phyloP scores from a whole-genome alignment of 2,329 filamentous ascomycete genomes.

The Ophiostoma sp. region DNA sequence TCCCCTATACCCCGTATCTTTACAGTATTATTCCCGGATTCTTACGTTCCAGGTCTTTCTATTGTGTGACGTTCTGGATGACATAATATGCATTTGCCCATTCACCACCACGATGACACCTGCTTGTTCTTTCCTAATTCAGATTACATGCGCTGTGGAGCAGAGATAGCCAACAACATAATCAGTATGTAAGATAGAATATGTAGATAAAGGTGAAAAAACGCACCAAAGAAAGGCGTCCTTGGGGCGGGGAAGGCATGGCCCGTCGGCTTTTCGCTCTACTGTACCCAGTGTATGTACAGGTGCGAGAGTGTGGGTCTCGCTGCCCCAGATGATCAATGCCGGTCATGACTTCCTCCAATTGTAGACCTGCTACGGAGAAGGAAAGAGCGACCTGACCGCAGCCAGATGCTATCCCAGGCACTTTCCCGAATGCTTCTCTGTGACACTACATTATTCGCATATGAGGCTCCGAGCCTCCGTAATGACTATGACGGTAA shows the following conservation, averaged over 20 bases:
- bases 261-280: background rate
- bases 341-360: conserved; percentile 23
- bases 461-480: too few species aligned
- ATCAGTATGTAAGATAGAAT: background rate
- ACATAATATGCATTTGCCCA: background rate
- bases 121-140: conserved; percentile 1
- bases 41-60: background rate
- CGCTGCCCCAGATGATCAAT: conserved; percentile 15
- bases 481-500: background rate
- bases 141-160: background rate
- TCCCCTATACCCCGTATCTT: background rate
- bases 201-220: background rate
- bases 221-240: conserved; percentile 9
- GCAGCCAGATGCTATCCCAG: background rate
- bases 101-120: background rate
- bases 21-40: background rate
- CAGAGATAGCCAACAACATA: background rate
- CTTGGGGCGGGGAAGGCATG: conserved; percentile 16
- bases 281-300: too few species aligned
- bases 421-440: background rate
- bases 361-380: conserved; percentile 18
- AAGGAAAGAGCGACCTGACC: conserved; percentile 17
- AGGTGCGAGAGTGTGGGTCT: conserved; percentile 6
- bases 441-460: too few species aligned
- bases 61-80: background rate